Percentiles rank a stretch among this genome's conserved stretches.
phyloP scores from a whole-genome alignment of 345 rosid species.

The Noccaea bulbosa region DNA sequence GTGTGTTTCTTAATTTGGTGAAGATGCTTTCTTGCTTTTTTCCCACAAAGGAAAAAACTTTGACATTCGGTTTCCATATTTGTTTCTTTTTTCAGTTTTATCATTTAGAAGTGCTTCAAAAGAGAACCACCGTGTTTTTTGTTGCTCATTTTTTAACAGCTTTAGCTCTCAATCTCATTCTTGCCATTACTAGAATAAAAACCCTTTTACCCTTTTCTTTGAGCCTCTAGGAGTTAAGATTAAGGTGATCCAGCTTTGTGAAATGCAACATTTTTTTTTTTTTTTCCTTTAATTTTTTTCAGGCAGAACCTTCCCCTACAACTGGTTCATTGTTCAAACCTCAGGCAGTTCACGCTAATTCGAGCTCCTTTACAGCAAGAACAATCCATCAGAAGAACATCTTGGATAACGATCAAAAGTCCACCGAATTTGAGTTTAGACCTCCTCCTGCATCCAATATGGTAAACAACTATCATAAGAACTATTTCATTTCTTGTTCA shows the following conservation, averaged over 20 bases:
- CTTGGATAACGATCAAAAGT: slow-evolving; percentile 50
- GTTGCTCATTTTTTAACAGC: background rate
- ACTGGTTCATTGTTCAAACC: slow-evolving; percentile 83
- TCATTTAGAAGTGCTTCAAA: background rate
- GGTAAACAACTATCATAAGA: slow-evolving; percentile 50
- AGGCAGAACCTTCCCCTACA: slow-evolving; percentile 96
- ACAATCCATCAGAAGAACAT: slow-evolving; percentile 47
- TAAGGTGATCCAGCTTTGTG: too few relatives aligned
- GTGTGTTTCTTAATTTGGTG: slow-evolving; percentile 24
- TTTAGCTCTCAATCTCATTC: background rate
- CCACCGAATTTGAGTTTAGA: slow-evolving; percentile 72
- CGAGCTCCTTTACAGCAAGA: slow-evolving; percentile 46
- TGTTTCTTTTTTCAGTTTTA: slow-evolving; percentile 7
- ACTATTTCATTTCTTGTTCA: background rate
- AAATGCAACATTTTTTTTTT: background rate
- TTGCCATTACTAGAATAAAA: background rate
- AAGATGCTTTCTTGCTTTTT: slow-evolving; percentile 20
- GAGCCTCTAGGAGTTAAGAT: too few relatives aligned
- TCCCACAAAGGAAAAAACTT: background rate
- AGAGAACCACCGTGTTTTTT: background rate
- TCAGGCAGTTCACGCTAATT: slow-evolving; percentile 51
- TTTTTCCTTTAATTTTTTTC: slow-evolving; percentile 23
- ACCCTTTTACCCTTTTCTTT: background rate
- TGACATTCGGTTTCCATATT: slow-evolving; percentile 17
- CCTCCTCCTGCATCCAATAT: slow-evolving; percentile 65